Conservation (phyloP, 345 rosid species). For the Melastoma malabathricum region DNA sequence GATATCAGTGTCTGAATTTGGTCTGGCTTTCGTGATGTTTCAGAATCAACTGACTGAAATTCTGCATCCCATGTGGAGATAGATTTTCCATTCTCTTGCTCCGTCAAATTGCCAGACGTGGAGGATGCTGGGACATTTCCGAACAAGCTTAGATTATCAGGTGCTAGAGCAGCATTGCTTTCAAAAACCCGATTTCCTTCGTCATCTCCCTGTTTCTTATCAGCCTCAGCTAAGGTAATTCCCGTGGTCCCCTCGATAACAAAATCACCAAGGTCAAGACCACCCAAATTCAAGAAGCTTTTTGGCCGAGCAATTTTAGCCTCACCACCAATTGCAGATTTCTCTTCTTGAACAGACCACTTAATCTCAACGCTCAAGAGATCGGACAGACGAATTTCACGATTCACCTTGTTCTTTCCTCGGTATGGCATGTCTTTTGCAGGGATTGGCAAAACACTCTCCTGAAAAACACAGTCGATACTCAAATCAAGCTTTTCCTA, state of each 20-base stretch:
- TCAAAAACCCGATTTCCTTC: constrained; percentile 11
- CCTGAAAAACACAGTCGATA: constrained; percentile 33
- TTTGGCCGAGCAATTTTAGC: constrained; percentile 11
- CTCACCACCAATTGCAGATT: constrained; percentile 11
- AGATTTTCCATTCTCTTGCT: constrained; percentile 2
- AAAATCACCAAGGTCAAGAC: constrained; percentile 33
- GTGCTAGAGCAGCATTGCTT: not conserved
- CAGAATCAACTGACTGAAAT: constrained; percentile 3
- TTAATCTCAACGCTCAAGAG: constrained; percentile 54
- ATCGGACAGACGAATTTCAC: constrained; percentile 37
- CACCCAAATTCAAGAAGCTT: constrained; percentile 29
- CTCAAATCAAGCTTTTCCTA: not conserved
- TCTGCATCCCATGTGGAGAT: constrained; percentile 3
- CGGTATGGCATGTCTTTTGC: constrained; percentile 25
- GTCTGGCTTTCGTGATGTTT: no score
- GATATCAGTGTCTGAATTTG: no score
- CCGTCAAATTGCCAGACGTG: not conserved
- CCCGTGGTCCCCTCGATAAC: constrained; percentile 27
- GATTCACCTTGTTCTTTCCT: constrained; percentile 18
- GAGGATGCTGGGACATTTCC: constrained; percentile 2
- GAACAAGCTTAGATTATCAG: constrained; percentile 1
- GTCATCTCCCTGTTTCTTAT: constrained; percentile 11
- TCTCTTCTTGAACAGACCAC: constrained; percentile 39
- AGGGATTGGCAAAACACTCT: constrained; percentile 31
- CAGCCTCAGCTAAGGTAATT: constrained; percentile 11